Evolutionary conservation across 371 early-diverging fungal genomes (phyloP).

Genomic region (Mucor plumbeus): DNA sequence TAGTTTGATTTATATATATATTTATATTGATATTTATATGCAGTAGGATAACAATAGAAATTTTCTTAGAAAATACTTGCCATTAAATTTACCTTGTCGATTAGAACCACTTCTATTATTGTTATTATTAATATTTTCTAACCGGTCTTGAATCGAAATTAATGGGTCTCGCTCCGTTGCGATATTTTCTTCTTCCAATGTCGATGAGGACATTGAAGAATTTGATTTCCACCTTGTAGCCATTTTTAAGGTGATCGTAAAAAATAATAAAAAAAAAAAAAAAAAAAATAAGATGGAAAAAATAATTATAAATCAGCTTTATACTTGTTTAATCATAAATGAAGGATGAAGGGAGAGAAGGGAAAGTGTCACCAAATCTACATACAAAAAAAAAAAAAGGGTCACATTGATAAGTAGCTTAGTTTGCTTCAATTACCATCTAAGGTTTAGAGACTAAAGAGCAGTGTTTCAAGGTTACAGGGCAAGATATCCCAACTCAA

Average conservation of each 20-base stretch:
- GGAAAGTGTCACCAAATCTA: too few relatives aligned
- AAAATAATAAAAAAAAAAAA: background rate
- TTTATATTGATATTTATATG: too few relatives aligned
- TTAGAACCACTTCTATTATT: slow-evolving; percentile 1
- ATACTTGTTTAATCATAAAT: background rate
- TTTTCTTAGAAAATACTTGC: slow-evolving; percentile 6
- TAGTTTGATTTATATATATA: background rate
- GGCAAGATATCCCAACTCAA: too few relatives aligned
- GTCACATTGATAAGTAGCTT: too few relatives aligned
- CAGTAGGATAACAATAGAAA: too few relatives aligned
- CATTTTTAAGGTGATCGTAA: slow-evolving; percentile 12
- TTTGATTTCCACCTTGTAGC: slow-evolving; percentile 18
- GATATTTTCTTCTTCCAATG: slow-evolving; percentile 1
- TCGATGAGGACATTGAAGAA: slow-evolving; percentile 7
- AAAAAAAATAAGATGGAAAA: background rate
- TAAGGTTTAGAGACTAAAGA: too few relatives aligned
- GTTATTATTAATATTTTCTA: slow-evolving; percentile 1
- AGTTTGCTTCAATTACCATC: too few relatives aligned
- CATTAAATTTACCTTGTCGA: slow-evolving; percentile 3
- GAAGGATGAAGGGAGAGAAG: too few relatives aligned
- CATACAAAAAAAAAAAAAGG: too few relatives aligned
- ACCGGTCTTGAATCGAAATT: slow-evolving; percentile 4
- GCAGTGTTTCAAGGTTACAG: too few relatives aligned
- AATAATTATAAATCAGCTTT: background rate
- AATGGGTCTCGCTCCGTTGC: slow-evolving; percentile 20